Base-by-base conservation (phyloP, 2,329 filamentous ascomycete genomes). In the Zasmidium angulare region DNA sequence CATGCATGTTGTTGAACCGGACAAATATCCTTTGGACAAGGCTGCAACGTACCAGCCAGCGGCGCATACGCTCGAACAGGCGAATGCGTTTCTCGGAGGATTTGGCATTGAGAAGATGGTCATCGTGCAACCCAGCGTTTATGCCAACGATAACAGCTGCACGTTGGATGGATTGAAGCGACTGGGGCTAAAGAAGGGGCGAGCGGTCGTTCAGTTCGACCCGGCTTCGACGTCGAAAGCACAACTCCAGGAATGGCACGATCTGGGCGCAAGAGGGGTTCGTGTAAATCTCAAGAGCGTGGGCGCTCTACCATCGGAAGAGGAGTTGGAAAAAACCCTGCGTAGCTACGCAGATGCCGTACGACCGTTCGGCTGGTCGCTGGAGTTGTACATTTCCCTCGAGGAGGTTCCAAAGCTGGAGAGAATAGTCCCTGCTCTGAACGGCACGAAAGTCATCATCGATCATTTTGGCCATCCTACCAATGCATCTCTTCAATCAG, bases 1-100 rank as follows among this genome's bases (percentile, higher is more conserved):
- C 69, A 87, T 87, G 82, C 86, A 88, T 69, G 79, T 87, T 31
- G 77, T 86, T 51, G 82, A 86, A 54, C 83, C 82, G 0, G 67
- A 73, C 20, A 61, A 50, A 3, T 87, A 82, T 67, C 79, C 82
- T 1, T 69, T 86, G 9, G 73, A 76, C 23, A 61, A 76, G 7
- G 67, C 74, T 26, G 84, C 84, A 31, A 72, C 76, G 61, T 87
- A 88, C 72, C 72, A 71, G 19, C 84, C 85, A 2, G 68, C 70
- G 2, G 65, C 77, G 12, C 80, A 84, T 65, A 81, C 77, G 1
- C 72, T 86, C 6, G 66, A 75, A 7, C 77, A 86, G 29, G 83
- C 84, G 20, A 71, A 80, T 29, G 60, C 69, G 1, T 86, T 86
- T 64, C 81, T 85, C 60, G 68, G 74, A 0, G 72, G 75, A 1